Base-by-base conservation (phyloP, 306 rosid species). In the Corylus heterophylla region DNA sequence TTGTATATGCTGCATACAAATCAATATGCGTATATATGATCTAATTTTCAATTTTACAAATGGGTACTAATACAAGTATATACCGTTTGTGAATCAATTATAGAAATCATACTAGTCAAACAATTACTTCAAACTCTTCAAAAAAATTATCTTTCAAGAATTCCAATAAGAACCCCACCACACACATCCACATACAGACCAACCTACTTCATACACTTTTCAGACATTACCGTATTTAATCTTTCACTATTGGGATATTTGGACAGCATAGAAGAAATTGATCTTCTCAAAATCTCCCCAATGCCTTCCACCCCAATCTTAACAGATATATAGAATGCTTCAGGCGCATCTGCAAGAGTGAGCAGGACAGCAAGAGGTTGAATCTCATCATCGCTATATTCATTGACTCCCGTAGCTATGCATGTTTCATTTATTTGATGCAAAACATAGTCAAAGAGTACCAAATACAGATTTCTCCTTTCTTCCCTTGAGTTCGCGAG, bases 221-320 rank as follows among this genome's bases (percentile, higher is more conserved):
- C 50, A 71, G 69, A 70, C 79, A 83, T 79, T 91, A 96, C 99
- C 96, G 20, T 82, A 84, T 88, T 89, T 75, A 96, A 86, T 75
- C 98, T 87, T 75, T 91, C 93, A 84, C 96, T 87, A 83, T 90
- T 93, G 12, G 94, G 94, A 91, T 89, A 93, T 86, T 88, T 84
- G 81, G 86, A 79, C 82, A 96, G 80, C 45, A 93, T 89, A 66
- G 91, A 86, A 47, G 96, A 90, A 84, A 93, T 87, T 35, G 98
- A 96, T 79, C 96, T 86, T 85, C 92, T 89, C 86, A 96, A 83
- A 78, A 96, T 90, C 87, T 91, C 98, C 74, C 98, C 97, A 85
- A 96, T 88, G 84, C 99, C 96, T 85, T 89, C 96, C 49, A 93
- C 91, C 75, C 99, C 99, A 81, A 96, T 96, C 86, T 93, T 96